phyloP scores from a whole-genome alignment of 495 filamentous ascomycete genomes.

The Trichoderma gamsii region DNA sequence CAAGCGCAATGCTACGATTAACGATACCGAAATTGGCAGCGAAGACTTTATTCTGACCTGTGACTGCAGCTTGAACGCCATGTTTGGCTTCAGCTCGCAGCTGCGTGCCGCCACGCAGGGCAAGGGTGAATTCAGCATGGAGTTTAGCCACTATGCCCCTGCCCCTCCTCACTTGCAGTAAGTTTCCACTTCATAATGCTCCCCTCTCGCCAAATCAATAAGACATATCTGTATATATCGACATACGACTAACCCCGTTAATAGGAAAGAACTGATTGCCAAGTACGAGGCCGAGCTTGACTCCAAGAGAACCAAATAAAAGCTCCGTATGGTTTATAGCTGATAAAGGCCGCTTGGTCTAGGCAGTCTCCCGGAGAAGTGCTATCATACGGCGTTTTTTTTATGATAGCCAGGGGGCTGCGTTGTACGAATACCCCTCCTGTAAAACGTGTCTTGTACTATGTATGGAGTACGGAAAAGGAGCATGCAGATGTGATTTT shows the following conservation, averaged over 20 bases:
- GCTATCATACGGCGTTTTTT: background rate
- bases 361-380: slow-evolving; percentile 1
- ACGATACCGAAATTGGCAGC: slow-evolving; percentile 87
- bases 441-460: background rate
- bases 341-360: background rate
- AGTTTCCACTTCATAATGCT: slow-evolving; percentile 28
- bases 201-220: slow-evolving; percentile 4
- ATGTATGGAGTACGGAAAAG: background rate
- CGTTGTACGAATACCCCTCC: slow-evolving; percentile 3
- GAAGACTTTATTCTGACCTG: slow-evolving; percentile 95
- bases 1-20: slow-evolving; percentile 91
- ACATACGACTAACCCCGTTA: slow-evolving; percentile 17
- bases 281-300: slow-evolving; percentile 83
- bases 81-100: slow-evolving; percentile 94
- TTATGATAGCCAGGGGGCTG: background rate
- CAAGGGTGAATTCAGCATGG: slow-evolving; percentile 98
- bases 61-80: slow-evolving; percentile 86
- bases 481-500: background rate
- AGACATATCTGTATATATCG: background rate
- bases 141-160: slow-evolving; percentile 91
- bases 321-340: too few species aligned
- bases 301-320: slow-evolving; percentile 52
- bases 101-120: slow-evolving; percentile 92
- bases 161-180: slow-evolving; percentile 88
- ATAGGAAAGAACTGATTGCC: slow-evolving; percentile 77